phyloP scores from a whole-genome alignment of 352 stramenopile species.

The Phytophthora pistaciae region DNA sequence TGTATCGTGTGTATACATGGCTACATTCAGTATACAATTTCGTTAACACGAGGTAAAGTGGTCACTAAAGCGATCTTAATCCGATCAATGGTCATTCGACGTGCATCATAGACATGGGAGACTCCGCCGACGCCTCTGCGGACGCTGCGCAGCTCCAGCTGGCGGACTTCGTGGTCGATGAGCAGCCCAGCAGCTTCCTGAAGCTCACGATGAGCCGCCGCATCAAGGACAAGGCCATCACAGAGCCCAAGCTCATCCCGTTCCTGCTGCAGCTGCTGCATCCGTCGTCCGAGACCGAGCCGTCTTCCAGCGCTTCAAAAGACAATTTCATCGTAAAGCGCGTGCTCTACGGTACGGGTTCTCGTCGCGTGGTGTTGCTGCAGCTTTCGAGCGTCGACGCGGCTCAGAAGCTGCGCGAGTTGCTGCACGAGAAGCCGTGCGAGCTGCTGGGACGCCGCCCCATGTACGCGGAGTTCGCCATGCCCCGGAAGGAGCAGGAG shows the following conservation, averaged over 20 bases:
- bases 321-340: conserved; percentile 37
- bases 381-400: conserved; percentile 28
- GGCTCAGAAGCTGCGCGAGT: conserved; percentile 40
- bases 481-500: conserved; percentile 76
- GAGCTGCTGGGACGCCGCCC: conserved; percentile 58
- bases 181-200: conserved; percentile 60
- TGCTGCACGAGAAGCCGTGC: conserved; percentile 70
- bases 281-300: no score
- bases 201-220: conserved; percentile 81
- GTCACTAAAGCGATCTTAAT: conserved; percentile 12
- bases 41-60: no score
- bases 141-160: conserved; percentile 24
- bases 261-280: conserved; percentile 53
- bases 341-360: conserved; percentile 69
- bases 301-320: conserved; percentile 1
- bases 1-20: conserved; percentile 19
- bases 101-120: conserved; percentile 7
- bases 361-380: conserved; percentile 61
- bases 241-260: conserved; percentile 53
- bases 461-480: conserved; percentile 82
- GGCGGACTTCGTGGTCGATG: conserved; percentile 61
- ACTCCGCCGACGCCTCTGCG: background rate
- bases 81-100: conserved; percentile 11
- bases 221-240: conserved; percentile 62
- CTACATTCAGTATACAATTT: conserved; percentile 8